Evolutionary conservation across 2,329 filamentous ascomycete species (phyloP), one percentile per base, ranked within the genome.

Genomic region (Colletotrichum karsti): DNA sequence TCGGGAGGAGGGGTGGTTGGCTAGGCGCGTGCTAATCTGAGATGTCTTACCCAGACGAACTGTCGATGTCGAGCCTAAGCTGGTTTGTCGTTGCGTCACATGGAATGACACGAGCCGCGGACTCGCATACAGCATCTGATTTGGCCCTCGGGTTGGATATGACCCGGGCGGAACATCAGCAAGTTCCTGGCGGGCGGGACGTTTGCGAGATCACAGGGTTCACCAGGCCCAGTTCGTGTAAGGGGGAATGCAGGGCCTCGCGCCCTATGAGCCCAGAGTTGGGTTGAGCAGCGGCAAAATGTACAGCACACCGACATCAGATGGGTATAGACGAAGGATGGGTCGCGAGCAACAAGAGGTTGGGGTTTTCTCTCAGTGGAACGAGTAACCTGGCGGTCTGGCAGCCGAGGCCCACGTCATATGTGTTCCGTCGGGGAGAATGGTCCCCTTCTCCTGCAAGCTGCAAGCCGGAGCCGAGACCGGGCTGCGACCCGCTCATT

Each of bases 401-500:
- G 24, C 51, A 39, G 24, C 37, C 7, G 42, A 35, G 57, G 41
- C 50, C 51, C 53, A 67, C 59, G 53, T 67, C 64, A 67, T 58
- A 55, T 26, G 63, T 57, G 48, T 48, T 60, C 42, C 6, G 15
- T 28, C 22, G 20, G 54, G 35, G 37, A 24, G 24, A 44, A n/a
- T 20, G 42, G 54, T n/a, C 24, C n/a, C 24, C n/a, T 56, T 26
- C 35, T 30, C 35, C 20, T 39, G 24, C n/a, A 44, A n/a, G n/a
- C n/a, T n/a, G n/a, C n/a, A n/a, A n/a, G 55, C 64, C 60, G 59
- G 60, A 59, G 64, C 60, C 65, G 65, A 64, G 65, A 54, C 59
- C 37, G 53, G 42, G 18, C 35, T 28, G 37, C 18, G 60, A 28
- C 64, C 64, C 60, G 30, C 60, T 64, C 37, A 64, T 53, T 64